Evolutionary conservation across 495 filamentous ascomycete genomes (phyloP), one percentile per base, ranked within the genome.

Genomic region (Podospora appendiculata): DNA sequence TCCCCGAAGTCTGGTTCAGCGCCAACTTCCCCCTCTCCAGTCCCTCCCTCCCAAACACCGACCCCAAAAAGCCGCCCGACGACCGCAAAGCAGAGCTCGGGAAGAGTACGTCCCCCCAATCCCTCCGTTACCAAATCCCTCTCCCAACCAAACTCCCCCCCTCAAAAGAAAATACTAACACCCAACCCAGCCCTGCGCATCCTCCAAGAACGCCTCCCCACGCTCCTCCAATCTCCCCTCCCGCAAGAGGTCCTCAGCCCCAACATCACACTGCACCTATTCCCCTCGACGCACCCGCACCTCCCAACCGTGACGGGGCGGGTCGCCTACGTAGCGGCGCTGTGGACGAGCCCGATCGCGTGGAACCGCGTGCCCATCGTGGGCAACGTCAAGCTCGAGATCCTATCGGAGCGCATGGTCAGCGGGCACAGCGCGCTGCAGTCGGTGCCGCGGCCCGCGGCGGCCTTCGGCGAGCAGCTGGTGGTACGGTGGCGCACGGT

Each of bases 261-360:
- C 0, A 81, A 83, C 62, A 93, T 97, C 56, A 85, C 83, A n/a
- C 83, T 98, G 32, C 87, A 95, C 68, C 87, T 97, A 51, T 98
- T 98, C 72, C 93, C 93, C 32, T 90, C 90, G 3, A 96, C 93
- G 0, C 94, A 98, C 62, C 94, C 90, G 3, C 88, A 96, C 64
- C 88, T 98, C 11, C 93, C 93, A 45, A 87, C 83, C 8, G 94
- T 96, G 46, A 85, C 88, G 6, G 93, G 93, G 41, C 81, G 89
- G 33, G 87, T 96, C 12, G 83, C 88, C 33, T 98, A 98, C 66
- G 85, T 85, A 41, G 91, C 93, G 16, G 93, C 93, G 2, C 74
- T 98, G 13, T 96, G 91, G 91, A 95, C 93, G 3, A 85, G 90
- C 1, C 93, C 93, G 0, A 81, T 98, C 19, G 94, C 91, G 14